These are phyloP conservation scores for Ceratocystis smalleyi DNA, from an alignment of 2,329 filamentous ascomycete species.

Conservation along the genomic window DNA sequence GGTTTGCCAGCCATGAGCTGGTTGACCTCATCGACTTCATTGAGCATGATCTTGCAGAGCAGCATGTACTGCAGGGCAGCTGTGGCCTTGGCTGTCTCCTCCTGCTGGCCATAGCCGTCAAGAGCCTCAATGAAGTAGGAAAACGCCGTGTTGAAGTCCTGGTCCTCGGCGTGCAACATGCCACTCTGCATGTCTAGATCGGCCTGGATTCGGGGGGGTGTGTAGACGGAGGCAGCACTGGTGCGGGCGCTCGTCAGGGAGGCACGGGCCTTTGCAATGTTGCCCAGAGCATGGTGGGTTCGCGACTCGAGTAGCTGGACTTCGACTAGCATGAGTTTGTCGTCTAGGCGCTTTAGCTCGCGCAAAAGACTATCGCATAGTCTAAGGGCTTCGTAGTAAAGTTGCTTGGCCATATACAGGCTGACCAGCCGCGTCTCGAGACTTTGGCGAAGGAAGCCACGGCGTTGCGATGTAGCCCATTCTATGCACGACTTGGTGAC, in stretches of 20 bases:
- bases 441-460: conserved; percentile 93
- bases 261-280: conserved; percentile 88
- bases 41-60: conserved; percentile 99
- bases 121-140: conserved; percentile 99
- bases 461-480: conserved; percentile 89
- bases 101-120: conserved; percentile 88
- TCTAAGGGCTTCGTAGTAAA: conserved; percentile 90
- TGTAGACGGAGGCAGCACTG: conserved; percentile 87
- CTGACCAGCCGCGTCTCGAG: conserved; percentile 89
- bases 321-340: conserved; percentile 95
- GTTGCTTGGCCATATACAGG: conserved; percentile 92
- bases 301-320: conserved; percentile 93
- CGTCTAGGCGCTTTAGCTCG: conserved; percentile 93
- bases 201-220: conserved; percentile 83
- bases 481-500: conserved; percentile 99
- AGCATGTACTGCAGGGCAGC: conserved; percentile 98
- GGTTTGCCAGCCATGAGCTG: conserved; percentile 90
- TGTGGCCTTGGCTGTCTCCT: conserved; percentile 80
- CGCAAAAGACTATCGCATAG: conserved; percentile 92
- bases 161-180: conserved; percentile 96
- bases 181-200: conserved; percentile 98
- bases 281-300: conserved; percentile 93
- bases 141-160: conserved; percentile 97
- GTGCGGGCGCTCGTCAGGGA: conserved; percentile 89
- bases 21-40: conserved; percentile 90